Percentiles rank a stretch among this genome's conserved stretches.
These are phyloP conservation scores for Candida lessepsii DNA, from an alignment of 805 yeast species.

Conservation along the genomic window DNA sequence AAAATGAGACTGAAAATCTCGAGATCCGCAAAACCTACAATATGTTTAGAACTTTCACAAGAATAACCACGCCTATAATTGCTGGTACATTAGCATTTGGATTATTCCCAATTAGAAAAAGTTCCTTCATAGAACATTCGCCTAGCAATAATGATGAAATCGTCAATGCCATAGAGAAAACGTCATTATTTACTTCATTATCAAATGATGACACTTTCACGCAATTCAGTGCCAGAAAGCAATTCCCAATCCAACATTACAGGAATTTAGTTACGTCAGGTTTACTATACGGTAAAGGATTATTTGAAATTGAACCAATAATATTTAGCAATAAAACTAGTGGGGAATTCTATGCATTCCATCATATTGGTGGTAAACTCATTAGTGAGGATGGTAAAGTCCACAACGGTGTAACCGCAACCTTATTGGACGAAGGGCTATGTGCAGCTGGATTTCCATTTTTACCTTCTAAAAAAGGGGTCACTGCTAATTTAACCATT, in stretches of 20 bases:
- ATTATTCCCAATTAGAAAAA: conserved; percentile 29
- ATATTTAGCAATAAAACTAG: conserved; percentile 51
- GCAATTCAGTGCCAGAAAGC: conserved; percentile 16
- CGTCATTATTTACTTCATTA: conserved; percentile 21
- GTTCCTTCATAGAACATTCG: conserved; percentile 14
- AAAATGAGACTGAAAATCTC: no score
- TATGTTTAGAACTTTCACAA: conserved; percentile 30
- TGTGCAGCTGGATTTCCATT: conserved; percentile 83
- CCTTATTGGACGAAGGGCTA: conserved; percentile 79
- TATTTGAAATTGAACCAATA: conserved; percentile 74
- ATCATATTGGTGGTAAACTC: conserved; percentile 66
- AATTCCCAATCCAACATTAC: conserved; percentile 58
- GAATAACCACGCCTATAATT: conserved; percentile 26
- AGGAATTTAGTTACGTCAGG: conserved; percentile 71
- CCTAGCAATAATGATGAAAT: conserved; percentile 21
- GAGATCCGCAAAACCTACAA: no score
- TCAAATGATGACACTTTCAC: conserved; percentile 14
- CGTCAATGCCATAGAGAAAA: conserved; percentile 18
- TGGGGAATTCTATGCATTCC: conserved; percentile 60
- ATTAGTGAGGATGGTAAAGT: conserved; percentile 70
- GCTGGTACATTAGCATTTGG: conserved; percentile 32
- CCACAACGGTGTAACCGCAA: conserved; percentile 78
- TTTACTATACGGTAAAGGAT: conserved; percentile 62
- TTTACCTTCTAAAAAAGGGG: conserved; percentile 81
- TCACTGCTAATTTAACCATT: conserved; percentile 75